Base-by-base conservation (phyloP, 2,329 filamentous ascomycete genomes). In the Lasiodiplodia sp. region DNA sequence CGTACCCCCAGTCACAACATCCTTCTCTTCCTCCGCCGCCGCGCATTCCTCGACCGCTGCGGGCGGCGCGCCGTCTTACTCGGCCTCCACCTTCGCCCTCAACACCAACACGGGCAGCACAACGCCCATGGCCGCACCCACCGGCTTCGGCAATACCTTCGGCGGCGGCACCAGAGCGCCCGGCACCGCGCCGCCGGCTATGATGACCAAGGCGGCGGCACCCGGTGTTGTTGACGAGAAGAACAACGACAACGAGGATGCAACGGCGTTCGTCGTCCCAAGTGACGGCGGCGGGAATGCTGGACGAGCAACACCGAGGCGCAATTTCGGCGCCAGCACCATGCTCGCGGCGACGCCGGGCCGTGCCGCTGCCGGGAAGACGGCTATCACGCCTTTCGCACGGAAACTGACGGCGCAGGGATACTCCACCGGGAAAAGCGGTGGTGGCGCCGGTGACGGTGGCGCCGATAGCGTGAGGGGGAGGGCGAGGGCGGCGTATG, bases 331-430 rank as follows among this genome's bases (percentile, higher is more conserved):
- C 31, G 58, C 49, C n/a, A 64, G 60, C 60, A 64, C 60, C 10
- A 51, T 64, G 60, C 11, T 64, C 3, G 47, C 60, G 2, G 60
- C 40, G 2, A 65, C 67, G 21, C 58, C 58, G 1, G 56, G 38
- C n/a, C 49, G 31, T 3, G 31, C 51, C 58, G 68, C 72, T 16
- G 70, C 71, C 7, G 47, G 75, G 49, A 77, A 77, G 44, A 74
- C 77, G 23, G 76, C 79, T 55, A 75, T 81, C 47, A 81, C 79
- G 37, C 78, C 79, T 21, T 81, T 81, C 62, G 74, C 76, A 25
- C 72, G 77, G 4, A 80, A 80, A 65, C 69, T 80, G 52, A 71
- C 78, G 7, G 77, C 75, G 18, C 75, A 76, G 21, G 78, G 78
- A n/a, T 73, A 68, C 21, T 16, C 60, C 2, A 10, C 66, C 10